A percentile compares a stretch with the other conserved stretches of the same genome.
These are phyloP conservation scores for Clarireedia homoeocarpa DNA, from an alignment of 2,329 filamentous ascomycete species.

Conservation along the genomic window DNA sequence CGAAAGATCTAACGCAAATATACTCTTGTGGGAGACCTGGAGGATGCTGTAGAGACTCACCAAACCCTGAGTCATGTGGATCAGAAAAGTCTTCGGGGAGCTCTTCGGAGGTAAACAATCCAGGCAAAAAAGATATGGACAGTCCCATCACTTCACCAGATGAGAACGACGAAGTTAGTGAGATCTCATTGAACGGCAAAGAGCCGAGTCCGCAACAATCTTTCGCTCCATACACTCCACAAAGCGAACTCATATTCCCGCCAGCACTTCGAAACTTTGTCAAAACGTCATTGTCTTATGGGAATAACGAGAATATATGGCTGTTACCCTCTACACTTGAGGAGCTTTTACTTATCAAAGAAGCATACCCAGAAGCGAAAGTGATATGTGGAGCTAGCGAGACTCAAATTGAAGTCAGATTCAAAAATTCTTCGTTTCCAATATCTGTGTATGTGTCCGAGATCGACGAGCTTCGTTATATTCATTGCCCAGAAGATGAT, in stretches of 20 bases:
- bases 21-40: constrained; percentile 27
- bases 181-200: too few relatives aligned
- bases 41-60: constrained; percentile 63
- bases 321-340: constrained; percentile 76
- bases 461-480: constrained; percentile 79
- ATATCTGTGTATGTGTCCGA: constrained; percentile 88
- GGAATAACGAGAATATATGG: constrained; percentile 89
- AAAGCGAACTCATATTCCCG: constrained; percentile 91
- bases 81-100: constrained; percentile 9
- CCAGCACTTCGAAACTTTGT: constrained; percentile 73
- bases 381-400: constrained; percentile 92
- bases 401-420: constrained; percentile 95
- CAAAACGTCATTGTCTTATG: constrained; percentile 74
- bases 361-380: constrained; percentile 72
- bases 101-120: constrained; percentile 10
- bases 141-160: constrained; percentile 91
- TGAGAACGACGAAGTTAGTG: constrained; percentile 61
- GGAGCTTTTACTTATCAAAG: constrained; percentile 85
- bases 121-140: constrained; percentile 45
- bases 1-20: constrained; percentile 5
- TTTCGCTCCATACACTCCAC: constrained; percentile 83
- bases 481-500: constrained; percentile 64
- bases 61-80: constrained; percentile 32
- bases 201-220: constrained; percentile 10
- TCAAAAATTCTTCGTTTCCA: constrained; percentile 85